These are phyloP conservation scores for Colletotrichum echinochloae DNA, from an alignment of 2,329 filamentous ascomycete genomes.

Conservation along the genomic window DNA sequence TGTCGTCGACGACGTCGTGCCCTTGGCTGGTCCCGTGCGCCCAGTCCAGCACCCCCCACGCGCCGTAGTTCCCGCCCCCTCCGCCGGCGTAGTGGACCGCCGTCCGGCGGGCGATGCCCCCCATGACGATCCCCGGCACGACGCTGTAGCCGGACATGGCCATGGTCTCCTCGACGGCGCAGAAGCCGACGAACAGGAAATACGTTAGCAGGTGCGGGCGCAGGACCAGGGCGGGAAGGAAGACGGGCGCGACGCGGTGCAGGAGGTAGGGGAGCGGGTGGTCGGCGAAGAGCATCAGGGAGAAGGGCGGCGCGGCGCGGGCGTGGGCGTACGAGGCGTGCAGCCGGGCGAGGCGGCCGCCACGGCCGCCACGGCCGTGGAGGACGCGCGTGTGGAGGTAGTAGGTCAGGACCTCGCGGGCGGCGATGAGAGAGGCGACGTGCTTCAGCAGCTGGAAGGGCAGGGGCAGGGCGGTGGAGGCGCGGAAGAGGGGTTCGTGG, in stretches of 20 bases:
- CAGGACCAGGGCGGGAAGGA: slow-evolving; percentile 73
- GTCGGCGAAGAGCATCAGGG: slow-evolving; percentile 74
- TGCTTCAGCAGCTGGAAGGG: slow-evolving; percentile 67
- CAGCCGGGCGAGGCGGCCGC: slow-evolving; percentile 51
- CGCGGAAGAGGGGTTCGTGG: slow-evolving; percentile 58
- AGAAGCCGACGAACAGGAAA: slow-evolving; percentile 71
- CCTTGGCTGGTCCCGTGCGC: slow-evolving; percentile 66
- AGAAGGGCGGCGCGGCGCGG: slow-evolving; percentile 67
- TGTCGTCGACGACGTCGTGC: slow-evolving; percentile 64
- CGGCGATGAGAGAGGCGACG: slow-evolving; percentile 55
- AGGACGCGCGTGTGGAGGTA: slow-evolving; percentile 79
- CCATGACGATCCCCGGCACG: slow-evolving; percentile 65
- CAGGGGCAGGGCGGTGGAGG: slow-evolving; percentile 61
- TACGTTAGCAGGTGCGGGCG: slow-evolving; percentile 80
- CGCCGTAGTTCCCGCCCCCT: slow-evolving; percentile 70
- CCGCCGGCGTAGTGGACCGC: slow-evolving; percentile 67
- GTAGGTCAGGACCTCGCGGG: slow-evolving; percentile 74
- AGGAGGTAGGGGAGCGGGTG: slow-evolving; percentile 75
- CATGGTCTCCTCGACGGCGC: slow-evolving; percentile 75
- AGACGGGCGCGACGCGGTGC: slow-evolving; percentile 72
- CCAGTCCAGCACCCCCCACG: slow-evolving; percentile 74
- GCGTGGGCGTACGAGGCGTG: slow-evolving; percentile 64
- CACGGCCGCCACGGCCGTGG: slow-evolving; percentile 59
- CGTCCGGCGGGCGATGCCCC: slow-evolving; percentile 60
- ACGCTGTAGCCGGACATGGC: slow-evolving; percentile 76